A percentile compares a stretch with the other conserved stretches of the same genome.
phyloP scores from a whole-genome alignment of 208 protist species.

The Trypanosoma mega region DNA sequence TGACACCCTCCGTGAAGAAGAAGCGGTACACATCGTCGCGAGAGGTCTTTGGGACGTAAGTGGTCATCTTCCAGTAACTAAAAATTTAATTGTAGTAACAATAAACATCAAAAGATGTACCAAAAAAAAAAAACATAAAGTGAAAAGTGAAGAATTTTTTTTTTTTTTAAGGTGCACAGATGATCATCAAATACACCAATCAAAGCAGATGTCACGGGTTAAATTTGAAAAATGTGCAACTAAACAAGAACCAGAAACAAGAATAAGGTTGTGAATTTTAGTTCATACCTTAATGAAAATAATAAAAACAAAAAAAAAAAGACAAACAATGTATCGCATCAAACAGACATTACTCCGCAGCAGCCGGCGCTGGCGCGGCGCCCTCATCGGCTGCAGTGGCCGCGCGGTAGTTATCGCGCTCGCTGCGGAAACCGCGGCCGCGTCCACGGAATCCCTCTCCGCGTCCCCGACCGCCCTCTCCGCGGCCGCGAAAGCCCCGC shows the following conservation, averaged over 20 bases:
- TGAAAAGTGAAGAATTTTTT: neutral
- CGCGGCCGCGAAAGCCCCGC: constrained; percentile 33
- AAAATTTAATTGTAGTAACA: neutral
- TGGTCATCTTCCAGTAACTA: constrained; percentile 49
- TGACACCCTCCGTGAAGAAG: constrained; percentile 91
- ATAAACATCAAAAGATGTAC: neutral
- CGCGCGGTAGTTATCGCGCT: constrained; percentile 76
- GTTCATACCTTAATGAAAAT: too few relatives aligned
- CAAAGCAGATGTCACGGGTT: too few relatives aligned
- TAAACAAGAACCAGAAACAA: too few relatives aligned
- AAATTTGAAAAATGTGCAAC: too few relatives aligned
- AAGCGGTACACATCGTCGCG: constrained; percentile 92
- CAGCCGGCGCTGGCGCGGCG: constrained; percentile 30
- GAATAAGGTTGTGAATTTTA: too few relatives aligned
- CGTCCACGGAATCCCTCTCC: constrained; percentile 35
- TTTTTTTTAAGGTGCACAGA: too few relatives aligned
- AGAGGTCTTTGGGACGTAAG: constrained; percentile 77
- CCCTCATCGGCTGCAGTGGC: constrained; percentile 39
- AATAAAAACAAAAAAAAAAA: constrained; percentile 10
- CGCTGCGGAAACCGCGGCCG: constrained; percentile 79
- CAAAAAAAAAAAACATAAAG: constrained; percentile 1
- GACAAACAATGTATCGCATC: too few relatives aligned
- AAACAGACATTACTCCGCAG: constrained; percentile 51
- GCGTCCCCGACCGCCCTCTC: constrained; percentile 43
- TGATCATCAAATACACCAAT: too few relatives aligned